phyloP scores from a whole-genome alignment of 345 rosid species.

The Melaleuca quinquenervia region DNA sequence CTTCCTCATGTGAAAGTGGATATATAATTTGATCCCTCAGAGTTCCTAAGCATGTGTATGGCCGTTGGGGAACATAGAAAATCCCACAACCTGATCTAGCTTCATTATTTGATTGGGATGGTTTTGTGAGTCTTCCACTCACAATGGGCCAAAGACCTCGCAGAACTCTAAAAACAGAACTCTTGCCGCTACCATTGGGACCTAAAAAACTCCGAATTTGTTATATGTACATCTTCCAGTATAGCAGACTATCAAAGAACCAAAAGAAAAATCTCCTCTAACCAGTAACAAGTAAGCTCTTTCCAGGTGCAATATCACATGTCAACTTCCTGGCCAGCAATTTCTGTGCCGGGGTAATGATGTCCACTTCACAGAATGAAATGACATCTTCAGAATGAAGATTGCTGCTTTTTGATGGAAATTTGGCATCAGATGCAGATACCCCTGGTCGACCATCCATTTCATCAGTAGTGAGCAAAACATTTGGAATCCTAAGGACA shows the following conservation, averaged over 20 bases:
- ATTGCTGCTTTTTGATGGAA: conserved; percentile 17
- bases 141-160: conserved; percentile 92
- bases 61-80: conserved; percentile 89
- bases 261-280: conserved; percentile 18
- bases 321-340: conserved; percentile 80
- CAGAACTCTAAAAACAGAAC: conserved; percentile 92
- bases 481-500: neutral
- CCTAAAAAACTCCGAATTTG: conserved; percentile 25
- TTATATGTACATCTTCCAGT: neutral
- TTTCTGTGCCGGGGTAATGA: conserved; percentile 86
- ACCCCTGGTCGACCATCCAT: conserved; percentile 18
- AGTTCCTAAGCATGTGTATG: conserved; percentile 96
- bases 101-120: conserved; percentile 40
- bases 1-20: conserved; percentile 87
- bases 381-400: conserved; percentile 38
- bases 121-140: conserved; percentile 70
- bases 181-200: conserved; percentile 97
- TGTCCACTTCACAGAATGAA: conserved; percentile 68
- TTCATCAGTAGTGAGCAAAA: neutral
- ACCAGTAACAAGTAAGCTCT: conserved; percentile 97
- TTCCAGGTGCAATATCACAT: conserved; percentile 60
- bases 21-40: conserved; percentile 98
- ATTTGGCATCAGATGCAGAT: conserved; percentile 13
- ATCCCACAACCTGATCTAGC: conserved; percentile 54
- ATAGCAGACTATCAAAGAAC: neutral